A percentile compares a stretch with the other conserved stretches of the same genome.
Evolutionary conservation across 768 basidiomycete species (phyloP).

Genomic region (Erythrobasidium yunnanense): DNA sequence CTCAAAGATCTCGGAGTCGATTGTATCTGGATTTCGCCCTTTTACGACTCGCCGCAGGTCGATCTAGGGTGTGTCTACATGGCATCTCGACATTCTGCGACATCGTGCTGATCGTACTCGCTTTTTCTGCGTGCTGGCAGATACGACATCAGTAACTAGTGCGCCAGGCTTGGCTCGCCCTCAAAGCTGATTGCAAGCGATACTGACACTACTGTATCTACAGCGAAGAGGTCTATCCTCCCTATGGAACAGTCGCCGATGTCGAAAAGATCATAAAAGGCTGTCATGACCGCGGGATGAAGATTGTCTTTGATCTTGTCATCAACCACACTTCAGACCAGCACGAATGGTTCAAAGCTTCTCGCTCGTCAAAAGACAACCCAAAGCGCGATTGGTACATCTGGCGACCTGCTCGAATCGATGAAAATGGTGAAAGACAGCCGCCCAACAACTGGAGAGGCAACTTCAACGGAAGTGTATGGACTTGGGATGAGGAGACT

Average conservation of each 20-base stretch:
- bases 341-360: conserved; percentile 61
- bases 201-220: too few species aligned
- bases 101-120: too few species aligned
- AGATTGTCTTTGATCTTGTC: conserved; percentile 67
- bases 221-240: conserved; percentile 53
- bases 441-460: conserved; percentile 69
- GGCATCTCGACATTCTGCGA: too few species aligned
- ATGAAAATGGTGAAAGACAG: conserved; percentile 48
- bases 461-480: conserved; percentile 42
- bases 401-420: conserved; percentile 55
- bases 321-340: conserved; percentile 59
- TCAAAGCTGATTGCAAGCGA: too few species aligned
- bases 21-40: conserved; percentile 58
- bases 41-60: conserved; percentile 52
- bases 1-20: conserved; percentile 48
- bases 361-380: conserved; percentile 48
- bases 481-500: conserved; percentile 57
- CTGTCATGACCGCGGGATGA: conserved; percentile 57
- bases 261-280: conserved; percentile 39
- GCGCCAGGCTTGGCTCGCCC: conserved; percentile 53
- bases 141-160: conserved; percentile 53
- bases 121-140: too few species aligned
- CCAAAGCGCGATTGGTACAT: conserved; percentile 67
- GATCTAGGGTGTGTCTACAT: too few species aligned
- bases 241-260: conserved; percentile 54